Base-by-base conservation (phyloP, 2,329 filamentous ascomycete species). In the Aspergillus luchuensis region DNA sequence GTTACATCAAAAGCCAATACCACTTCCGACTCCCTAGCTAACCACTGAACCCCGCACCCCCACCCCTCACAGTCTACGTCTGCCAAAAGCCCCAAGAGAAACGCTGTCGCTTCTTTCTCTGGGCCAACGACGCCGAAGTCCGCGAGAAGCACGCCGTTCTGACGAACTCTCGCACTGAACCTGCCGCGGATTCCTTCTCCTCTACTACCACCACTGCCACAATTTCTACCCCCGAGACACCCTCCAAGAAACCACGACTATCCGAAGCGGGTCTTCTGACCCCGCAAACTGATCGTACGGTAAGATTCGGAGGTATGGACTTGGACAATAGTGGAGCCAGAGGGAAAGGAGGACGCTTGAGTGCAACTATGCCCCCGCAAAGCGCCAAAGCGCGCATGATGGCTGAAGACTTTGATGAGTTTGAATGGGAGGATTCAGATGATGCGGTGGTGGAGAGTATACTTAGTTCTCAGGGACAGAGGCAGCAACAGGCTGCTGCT, bases 31-130 rank as follows among this genome's bases (percentile, higher is more conserved):
- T 13, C 1, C 50, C n/a, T 43, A 23, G n/a, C 13, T 38, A 10
- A 36, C 21, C 7, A 33, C 28, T 25, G 25, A 28, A 49, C 21
- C 33, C 30, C 21, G 11, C 33, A 36, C 21, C 11, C 5, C 5
- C 21, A 48, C 7, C n/a, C 6, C 15, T 36, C 45, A 10, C 56
- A 80, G 79, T 88, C 71, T 87, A 85, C 65, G 84, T 81, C 4
- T 89, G 86, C 67, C 83, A 86, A 65, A 79, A 81, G 66, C 74
- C 76, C 36, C 74, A 79, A 56, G 68, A 74, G 2, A 74, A 80
- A 49, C 75, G 79, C 43, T 89, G 86, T 68, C 78, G 76, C 5
- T 88, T 88, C 76, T 89, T 88, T 59, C 77, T 88, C 0, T 89
- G 85, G 86, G 79, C 82, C 13, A 80, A 83, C 57, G 84, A 87